A percentile compares a stretch with the other conserved stretches of the same genome.
Conservation (phyloP, 2,329 filamentous ascomycete species). For the Exophiala oligosperma region DNA sequence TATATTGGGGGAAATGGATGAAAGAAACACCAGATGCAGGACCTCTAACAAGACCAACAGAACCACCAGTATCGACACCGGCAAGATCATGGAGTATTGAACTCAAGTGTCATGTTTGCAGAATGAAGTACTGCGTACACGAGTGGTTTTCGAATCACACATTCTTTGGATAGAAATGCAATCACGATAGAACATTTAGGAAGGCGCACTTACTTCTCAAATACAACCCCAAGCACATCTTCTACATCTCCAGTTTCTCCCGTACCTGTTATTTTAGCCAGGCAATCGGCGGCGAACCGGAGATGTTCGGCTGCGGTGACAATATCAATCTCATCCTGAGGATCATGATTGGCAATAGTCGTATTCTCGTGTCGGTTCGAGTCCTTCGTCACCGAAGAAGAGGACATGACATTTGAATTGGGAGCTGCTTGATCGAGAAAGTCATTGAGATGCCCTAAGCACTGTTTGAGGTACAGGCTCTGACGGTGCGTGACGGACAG, state of each 20-base stretch:
- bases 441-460: constrained; percentile 67
- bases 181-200: constrained; percentile 4
- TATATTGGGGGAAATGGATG: background rate
- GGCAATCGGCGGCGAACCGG: constrained; percentile 72
- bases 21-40: background rate
- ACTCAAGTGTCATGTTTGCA: constrained; percentile 7
- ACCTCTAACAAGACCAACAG: constrained; percentile 11
- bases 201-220: constrained; percentile 75
- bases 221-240: constrained; percentile 92
- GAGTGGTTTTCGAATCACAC: too few relatives aligned
- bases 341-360: constrained; percentile 9
- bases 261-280: constrained; percentile 85
- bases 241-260: constrained; percentile 85
- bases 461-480: constrained; percentile 73
- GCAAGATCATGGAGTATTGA: too few relatives aligned
- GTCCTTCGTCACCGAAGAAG: background rate
- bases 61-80: background rate
- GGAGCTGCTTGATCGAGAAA: constrained; percentile 56
- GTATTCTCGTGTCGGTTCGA: constrained; percentile 26
- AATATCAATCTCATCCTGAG: constrained; percentile 61
- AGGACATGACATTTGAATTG: constrained; percentile 21
- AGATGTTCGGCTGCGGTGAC: constrained; percentile 89
- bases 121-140: too few relatives aligned
- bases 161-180: too few relatives aligned
- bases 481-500: constrained; percentile 91